Base-by-base conservation (phyloP, 257 asterid species). In the Gentiana straminea region DNA sequence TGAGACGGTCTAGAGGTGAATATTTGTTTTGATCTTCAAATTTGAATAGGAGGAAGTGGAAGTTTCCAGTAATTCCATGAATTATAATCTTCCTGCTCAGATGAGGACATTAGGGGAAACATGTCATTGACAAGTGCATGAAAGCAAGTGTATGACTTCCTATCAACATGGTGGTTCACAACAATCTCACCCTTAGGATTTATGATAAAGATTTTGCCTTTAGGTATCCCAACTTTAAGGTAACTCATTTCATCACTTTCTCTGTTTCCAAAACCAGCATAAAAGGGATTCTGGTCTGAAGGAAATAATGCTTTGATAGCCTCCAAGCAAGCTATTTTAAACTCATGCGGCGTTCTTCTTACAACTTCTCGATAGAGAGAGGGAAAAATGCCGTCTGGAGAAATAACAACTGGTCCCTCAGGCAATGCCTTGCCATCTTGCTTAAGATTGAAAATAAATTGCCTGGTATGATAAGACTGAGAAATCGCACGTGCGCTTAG, bases 341-440 rank as follows among this genome's bases (percentile, higher is more conserved):
- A 92, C 69, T 85, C 98, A 43, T 92, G 98, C 5, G 98, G 98
- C 64, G 97, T 87, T 83, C 95, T 81, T 80, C 85, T 74, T 65
- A 92, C 89, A 72, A 92, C 98, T 92, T 91, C 98, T 34, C 97
- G 90, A 66, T 73, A 91, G 63, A 91, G 79, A 64, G 98, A 91
- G 65, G 98, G 98, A 67, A 91, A 91, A 59, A 91, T 91, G 58
- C 98, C 98, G 67, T 91, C 97, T 2, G 98, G 98, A 52, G 98
- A 91, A 72, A 89, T 87, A 55, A 91, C 93, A 51, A 91, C 95
- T 13, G 98, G 98, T 64, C 98, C 98, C 9, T 87, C 95, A 11
- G 98, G 98, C 64, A 91, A 78, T 51, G 86, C 83, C 78, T 79
- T 80, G 54, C 98, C 98, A 68, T 91, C 94, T 97, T 92, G 98